phyloP scores from a whole-genome alignment of 2,329 filamentous ascomycete species.

The Eutypella sp. region DNA sequence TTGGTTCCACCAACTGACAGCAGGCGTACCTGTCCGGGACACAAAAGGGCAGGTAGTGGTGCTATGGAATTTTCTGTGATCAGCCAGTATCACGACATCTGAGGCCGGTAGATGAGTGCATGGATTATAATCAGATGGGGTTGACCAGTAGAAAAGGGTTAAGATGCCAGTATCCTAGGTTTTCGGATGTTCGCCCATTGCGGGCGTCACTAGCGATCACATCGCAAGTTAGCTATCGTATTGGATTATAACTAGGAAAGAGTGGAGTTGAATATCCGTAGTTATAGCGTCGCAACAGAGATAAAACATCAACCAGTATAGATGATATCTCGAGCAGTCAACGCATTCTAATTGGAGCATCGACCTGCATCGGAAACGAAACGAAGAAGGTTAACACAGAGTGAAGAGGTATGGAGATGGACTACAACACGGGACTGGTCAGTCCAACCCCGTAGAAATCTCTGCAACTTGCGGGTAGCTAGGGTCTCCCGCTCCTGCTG shows the following conservation, averaged over 20 bases:
- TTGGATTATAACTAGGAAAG: too few species aligned
- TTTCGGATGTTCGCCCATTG: too few species aligned
- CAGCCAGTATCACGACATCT: background rate
- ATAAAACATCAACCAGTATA: background rate
- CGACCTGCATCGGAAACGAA: background rate
- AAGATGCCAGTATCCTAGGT: too few species aligned
- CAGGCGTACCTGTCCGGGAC: background rate
- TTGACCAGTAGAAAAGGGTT: too few species aligned
- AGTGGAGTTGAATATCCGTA: background rate
- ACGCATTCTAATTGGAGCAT: background rate
- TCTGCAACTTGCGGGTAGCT: constrained; percentile 40
- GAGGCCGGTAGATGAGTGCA: background rate
- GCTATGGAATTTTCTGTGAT: background rate
- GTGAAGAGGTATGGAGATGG: constrained; percentile 1
- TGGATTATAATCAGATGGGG: background rate
- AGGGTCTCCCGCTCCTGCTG: constrained; percentile 28
- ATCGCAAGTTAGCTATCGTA: too few species aligned
- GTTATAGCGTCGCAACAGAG: background rate
- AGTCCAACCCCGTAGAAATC: constrained; percentile 12
- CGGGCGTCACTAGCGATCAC: too few species aligned
- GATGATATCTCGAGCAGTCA: background rate
- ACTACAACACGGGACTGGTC: constrained; percentile 2
- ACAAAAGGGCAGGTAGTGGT: background rate
- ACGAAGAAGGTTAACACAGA: background rate
- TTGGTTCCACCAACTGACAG: constrained; percentile 14